These are phyloP conservation scores for Triticum timopheevii DNA, from an alignment of 176 grass and related monocot genomes.

Conservation along the genomic window DNA sequence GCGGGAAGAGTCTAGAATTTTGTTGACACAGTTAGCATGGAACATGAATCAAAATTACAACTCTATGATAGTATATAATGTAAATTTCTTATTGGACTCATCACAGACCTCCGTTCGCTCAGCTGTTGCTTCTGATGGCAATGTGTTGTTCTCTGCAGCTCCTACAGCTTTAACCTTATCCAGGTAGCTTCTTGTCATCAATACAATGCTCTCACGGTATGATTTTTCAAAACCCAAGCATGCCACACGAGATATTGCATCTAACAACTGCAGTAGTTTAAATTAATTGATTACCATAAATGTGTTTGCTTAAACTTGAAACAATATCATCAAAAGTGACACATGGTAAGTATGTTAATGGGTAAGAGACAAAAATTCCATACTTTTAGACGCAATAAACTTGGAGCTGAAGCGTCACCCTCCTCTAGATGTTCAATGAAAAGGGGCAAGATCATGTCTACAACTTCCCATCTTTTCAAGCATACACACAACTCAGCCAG, in stretches of 20 bases:
- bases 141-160: conserved; percentile 63
- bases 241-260: conserved; percentile 95
- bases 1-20: conserved; percentile 94
- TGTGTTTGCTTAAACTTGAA: conserved; percentile 22
- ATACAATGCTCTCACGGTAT: conserved; percentile 93
- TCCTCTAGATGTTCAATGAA: conserved; percentile 99
- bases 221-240: conserved; percentile 99
- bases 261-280: conserved; percentile 68
- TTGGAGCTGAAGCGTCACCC: conserved; percentile 89
- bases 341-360: conserved; percentile 21
- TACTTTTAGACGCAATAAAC: conserved; percentile 90
- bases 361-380: conserved; percentile 37
- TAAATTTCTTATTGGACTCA: conserved; percentile 21
- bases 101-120: conserved; percentile 80
- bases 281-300: conserved; percentile 27
- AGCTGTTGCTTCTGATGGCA: conserved; percentile 73
- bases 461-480: conserved; percentile 98
- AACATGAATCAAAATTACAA: conserved; percentile 33
- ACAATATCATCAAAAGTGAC: conserved; percentile 9
- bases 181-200: conserved; percentile 99
- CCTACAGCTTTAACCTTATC: conserved; percentile 89
- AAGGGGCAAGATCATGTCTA: conserved; percentile 98
- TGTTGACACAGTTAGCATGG: conserved; percentile 57
- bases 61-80: conserved; percentile 15
- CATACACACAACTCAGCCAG: conserved; percentile 83